Evolutionary conservation across 176 grass and related monocot species (phyloP), one percentile per base, ranked within the genome.

Genomic region (Oryza meridionalis): DNA sequence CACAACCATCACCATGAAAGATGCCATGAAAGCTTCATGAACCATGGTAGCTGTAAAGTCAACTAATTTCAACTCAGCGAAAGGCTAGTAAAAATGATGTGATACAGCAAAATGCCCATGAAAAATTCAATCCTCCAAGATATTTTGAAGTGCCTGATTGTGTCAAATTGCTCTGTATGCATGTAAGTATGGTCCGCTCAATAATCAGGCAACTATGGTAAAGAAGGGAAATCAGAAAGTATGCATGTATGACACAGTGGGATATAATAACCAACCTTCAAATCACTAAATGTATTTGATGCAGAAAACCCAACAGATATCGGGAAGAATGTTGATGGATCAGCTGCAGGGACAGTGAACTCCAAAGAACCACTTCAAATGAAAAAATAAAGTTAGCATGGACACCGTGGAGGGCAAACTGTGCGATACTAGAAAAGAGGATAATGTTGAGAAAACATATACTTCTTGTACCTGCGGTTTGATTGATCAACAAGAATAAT

Each of bases 401-500:
- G 7, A 44, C 37, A 73, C 51, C 58, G 42, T 45, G 43, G 11
- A 29, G 24, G 17, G 21, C 7, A 78, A 88, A 83, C 27, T 79
- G 22, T 24, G 25, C 11, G 5, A 61, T 46, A 37, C n/a, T 47
- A 21, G 45, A 45, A 45, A 14, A 19, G 59, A 40, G 25, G 7
- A 70, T 51, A 32, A n/a, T 47, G 17, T 17, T 65, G 26, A 76
- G 45, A 75, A 51, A 50, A 26, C 0, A 65, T 24, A 67, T 70
- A 49, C 16, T 80, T 49, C 67, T 77, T 63, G 73, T 94, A 94
- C 94, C 90, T 88, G 81, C 86, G 88, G 77, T 94, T 97, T 14
- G 94, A 94, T 67, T 94, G 80, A 74, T 97, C 94, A 64, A 97
- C 90, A 76, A 94, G 88, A 86, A 97, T 79, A 87, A 97, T 77